A percentile compares a stretch with the other conserved stretches of the same genome.
Evolutionary conservation across 768 basidiomycete species (phyloP).

Genomic region (Tephrocybe sp.): DNA sequence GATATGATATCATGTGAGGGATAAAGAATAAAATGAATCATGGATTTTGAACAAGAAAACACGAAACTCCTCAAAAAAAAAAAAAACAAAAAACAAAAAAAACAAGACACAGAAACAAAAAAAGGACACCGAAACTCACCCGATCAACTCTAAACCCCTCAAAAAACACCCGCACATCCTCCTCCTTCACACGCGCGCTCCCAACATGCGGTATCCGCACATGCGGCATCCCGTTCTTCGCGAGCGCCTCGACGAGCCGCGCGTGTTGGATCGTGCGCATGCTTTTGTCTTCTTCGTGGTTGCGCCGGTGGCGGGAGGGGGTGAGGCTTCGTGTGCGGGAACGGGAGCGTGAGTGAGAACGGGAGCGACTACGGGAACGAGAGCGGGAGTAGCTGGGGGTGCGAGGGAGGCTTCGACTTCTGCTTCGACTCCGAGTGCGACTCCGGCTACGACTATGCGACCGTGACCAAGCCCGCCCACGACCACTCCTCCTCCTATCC

Average conservation of each 20-base stretch:
- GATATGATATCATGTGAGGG: no score
- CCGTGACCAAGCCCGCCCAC: conserved; percentile 4
- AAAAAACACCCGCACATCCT: conserved; percentile 68
- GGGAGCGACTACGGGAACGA: no score
- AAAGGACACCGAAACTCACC: conserved; percentile 40
- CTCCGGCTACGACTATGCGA: conserved; percentile 22
- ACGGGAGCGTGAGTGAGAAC: no score
- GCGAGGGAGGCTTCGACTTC: conserved; percentile 4
- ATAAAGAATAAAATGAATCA: no score
- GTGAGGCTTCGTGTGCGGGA: no score
- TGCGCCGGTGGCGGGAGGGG: no score
- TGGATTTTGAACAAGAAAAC: no score
- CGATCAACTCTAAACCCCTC: conserved; percentile 68
- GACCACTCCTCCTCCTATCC: no score
- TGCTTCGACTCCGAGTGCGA: conserved; percentile 3
- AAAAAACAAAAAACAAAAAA: conserved; percentile 5
- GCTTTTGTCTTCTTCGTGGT: conserved; percentile 15
- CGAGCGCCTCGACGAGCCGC: conserved; percentile 47
- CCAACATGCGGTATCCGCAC: conserved; percentile 51
- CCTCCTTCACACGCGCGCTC: conserved; percentile 42
- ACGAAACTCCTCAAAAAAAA: not conserved
- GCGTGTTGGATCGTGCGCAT: conserved; percentile 32
- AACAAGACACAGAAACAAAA: conserved; percentile 9
- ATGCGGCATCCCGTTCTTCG: conserved; percentile 64
- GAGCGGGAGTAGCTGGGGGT: no score